Evolutionary conservation across 2,329 filamentous ascomycete genomes (phyloP), one percentile per base, ranked within the genome.

Genomic region (Pseudogymnoascus sp.): DNA sequence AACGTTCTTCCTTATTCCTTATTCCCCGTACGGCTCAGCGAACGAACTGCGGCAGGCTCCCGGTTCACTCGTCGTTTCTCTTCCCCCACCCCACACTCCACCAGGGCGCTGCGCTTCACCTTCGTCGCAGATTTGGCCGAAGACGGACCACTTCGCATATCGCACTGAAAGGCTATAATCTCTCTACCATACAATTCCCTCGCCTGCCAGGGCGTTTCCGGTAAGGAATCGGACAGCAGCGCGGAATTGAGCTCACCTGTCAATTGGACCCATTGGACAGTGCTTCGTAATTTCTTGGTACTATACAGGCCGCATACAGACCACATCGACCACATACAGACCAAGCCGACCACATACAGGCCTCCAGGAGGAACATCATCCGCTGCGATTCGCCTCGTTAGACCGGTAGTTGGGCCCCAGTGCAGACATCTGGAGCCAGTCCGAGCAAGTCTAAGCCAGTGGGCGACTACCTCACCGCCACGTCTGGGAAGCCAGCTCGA

Each of bases 41-140:
- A 52, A 45, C 43, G 43, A 52, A 52, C 45, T 52, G 45, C 26
- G 45, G 45, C 45, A 52, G 45, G 45, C 45, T 52, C 45, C 45
- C 26, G 26, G 45, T 52, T 52, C 45, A 43, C 45, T 29, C 45
- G 23, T 52, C 45, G 16, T 31, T 14, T 2, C 12, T 3, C 43
- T 2, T 4, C n/a, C 21, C 45, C 45, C 45, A 52, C 45, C 45
- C 23, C 45, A 52, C 45, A 52, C 45, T 52, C 23, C 23, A 52
- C 45, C 45, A 31, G 23, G 45, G 45, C 45, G 45, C 8, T 52
- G 45, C 45, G 45, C 45, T 52, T 52, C 45, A 52, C 26, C 45
- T 52, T 12, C 23, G 45, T 52, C 45, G 45, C 45, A 52, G 45
- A 11, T 52, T 52, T 52, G 45, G 45, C 45, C 45, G 26, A 52